These are phyloP conservation scores for Pisolithus microcarpus DNA, from an alignment of 768 basidiomycete species.

Conservation along the genomic window DNA sequence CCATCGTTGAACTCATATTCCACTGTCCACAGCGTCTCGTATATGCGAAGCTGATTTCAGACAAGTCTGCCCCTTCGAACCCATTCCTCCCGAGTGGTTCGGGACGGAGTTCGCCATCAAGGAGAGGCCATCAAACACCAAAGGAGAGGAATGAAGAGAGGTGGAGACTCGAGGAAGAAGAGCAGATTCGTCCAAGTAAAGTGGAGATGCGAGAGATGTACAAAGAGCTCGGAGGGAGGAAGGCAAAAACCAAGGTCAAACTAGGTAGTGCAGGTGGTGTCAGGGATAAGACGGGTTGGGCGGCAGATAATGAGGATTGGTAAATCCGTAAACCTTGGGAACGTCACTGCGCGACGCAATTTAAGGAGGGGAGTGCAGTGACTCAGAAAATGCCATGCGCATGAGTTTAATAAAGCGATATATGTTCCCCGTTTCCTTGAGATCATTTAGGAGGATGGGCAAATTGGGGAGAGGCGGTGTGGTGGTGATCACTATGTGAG, in stretches of 20 bases:
- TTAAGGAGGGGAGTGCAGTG: constrained; percentile 7
- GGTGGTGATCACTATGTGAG: constrained; percentile 62
- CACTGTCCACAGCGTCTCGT: constrained; percentile 41
- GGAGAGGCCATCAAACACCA: constrained; percentile 71
- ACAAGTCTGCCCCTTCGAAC: constrained; percentile 34
- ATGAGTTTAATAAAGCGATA: constrained; percentile 64
- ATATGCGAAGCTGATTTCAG: constrained; percentile 34
- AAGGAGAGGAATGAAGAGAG: constrained; percentile 71
- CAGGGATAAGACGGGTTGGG: constrained; percentile 79
- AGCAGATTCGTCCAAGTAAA: constrained; percentile 55
- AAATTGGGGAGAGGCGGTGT: constrained; percentile 64
- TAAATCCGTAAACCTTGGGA: neutral
- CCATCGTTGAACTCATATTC: constrained; percentile 1
- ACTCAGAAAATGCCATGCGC: constrained; percentile 44
- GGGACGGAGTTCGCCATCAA: constrained; percentile 42
- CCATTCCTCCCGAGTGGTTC: constrained; percentile 33
- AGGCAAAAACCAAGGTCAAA: constrained; percentile 67
- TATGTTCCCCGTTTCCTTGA: constrained; percentile 66
- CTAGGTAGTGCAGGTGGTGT: constrained; percentile 53
- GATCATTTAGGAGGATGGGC: constrained; percentile 57
- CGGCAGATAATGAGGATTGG: constrained; percentile 27
- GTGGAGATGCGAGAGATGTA: constrained; percentile 86
- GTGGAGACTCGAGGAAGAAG: constrained; percentile 50
- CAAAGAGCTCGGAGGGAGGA: constrained; percentile 84
- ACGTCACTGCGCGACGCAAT: neutral